phyloP scores from a whole-genome alignment of 345 rosid genomes.

The Eucalyptus curtisii region DNA sequence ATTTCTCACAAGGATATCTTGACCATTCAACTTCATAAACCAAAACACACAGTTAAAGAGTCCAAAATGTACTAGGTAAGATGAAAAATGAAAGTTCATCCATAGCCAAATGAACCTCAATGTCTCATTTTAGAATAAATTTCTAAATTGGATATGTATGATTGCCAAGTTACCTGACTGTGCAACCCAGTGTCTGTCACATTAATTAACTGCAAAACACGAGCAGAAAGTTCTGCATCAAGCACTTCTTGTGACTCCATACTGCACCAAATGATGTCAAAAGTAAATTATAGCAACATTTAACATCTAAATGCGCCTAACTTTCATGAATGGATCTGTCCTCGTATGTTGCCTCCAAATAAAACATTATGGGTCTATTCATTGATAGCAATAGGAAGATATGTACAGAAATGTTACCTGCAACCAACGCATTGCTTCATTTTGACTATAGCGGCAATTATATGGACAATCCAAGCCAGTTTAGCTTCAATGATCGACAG shows the following conservation, averaged over 20 bases:
- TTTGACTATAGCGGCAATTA: slow-evolving; percentile 88
- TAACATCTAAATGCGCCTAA: not conserved
- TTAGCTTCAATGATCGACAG: slow-evolving; percentile 84
- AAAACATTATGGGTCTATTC: not conserved
- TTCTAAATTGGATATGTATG: not conserved
- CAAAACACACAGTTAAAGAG: not conserved
- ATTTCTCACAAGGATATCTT: not conserved
- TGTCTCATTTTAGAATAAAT: not conserved
- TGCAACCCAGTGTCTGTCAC: slow-evolving; percentile 90
- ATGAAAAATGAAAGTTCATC: not conserved
- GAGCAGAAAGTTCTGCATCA: slow-evolving; percentile 99
- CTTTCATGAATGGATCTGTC: not conserved
- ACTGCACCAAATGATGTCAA: slow-evolving; percentile 29
- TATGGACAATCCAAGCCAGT: slow-evolving; percentile 96
- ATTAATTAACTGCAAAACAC: slow-evolving; percentile 83
- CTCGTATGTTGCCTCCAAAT: not conserved
- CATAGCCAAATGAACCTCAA: not conserved
- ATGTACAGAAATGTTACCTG: slow-evolving; percentile 37
- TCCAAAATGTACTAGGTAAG: not conserved
- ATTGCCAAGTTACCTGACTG: slow-evolving; percentile 25
- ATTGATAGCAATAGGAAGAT: not conserved
- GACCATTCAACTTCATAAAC: not conserved
- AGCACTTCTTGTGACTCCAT: slow-evolving; percentile 90
- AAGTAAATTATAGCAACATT: not conserved
- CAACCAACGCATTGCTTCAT: slow-evolving; percentile 80